Percentiles rank a stretch among this genome's conserved stretches.
phyloP scores from a whole-genome alignment of 1,139 yeast genomes.

The Yamadazyma blattariae region DNA sequence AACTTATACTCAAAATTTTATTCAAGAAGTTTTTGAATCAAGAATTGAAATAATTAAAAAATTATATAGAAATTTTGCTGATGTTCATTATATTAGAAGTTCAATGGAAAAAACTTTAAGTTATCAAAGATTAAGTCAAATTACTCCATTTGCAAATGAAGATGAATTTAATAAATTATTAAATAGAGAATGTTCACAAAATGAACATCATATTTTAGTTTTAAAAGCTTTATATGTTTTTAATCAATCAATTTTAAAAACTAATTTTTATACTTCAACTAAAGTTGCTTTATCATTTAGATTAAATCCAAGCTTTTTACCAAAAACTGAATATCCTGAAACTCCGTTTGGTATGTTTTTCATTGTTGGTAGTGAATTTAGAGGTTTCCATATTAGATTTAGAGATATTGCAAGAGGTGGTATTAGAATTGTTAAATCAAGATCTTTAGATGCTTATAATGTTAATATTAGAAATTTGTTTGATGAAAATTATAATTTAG shows the following conservation, averaged over 20 bases:
- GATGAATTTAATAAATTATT: conserved; percentile 71
- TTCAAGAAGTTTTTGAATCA: conserved; percentile 70
- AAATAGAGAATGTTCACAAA: conserved; percentile 72
- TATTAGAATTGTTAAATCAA: conserved; percentile 88
- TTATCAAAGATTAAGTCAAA: conserved; percentile 79
- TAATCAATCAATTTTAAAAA: conserved; percentile 85
- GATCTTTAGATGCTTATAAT: conserved; percentile 82
- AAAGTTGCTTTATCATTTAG: conserved; percentile 95
- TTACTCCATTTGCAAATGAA: conserved; percentile 72
- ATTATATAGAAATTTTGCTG: conserved; percentile 90
- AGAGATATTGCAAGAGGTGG: conserved; percentile 99
- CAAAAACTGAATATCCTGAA: conserved; percentile 83
- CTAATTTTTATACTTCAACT: conserved; percentile 91
- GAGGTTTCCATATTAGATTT: conserved; percentile 97
- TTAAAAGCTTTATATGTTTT: conserved; percentile 79
- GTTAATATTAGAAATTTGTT: conserved; percentile 84
- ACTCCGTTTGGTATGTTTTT: conserved; percentile 93
- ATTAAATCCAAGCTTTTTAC: conserved; percentile 82
- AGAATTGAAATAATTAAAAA: conserved; percentile 75
- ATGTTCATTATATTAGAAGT: conserved; percentile 77
- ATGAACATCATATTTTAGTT: conserved; percentile 75
- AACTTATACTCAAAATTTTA: conserved; percentile 85
- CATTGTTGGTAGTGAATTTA: conserved; percentile 92
- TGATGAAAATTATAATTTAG: conserved; percentile 95
- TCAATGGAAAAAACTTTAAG: conserved; percentile 80